Conservation (phyloP, 352 stramenopile genomes). For the Globisporangium emineosum region DNA sequence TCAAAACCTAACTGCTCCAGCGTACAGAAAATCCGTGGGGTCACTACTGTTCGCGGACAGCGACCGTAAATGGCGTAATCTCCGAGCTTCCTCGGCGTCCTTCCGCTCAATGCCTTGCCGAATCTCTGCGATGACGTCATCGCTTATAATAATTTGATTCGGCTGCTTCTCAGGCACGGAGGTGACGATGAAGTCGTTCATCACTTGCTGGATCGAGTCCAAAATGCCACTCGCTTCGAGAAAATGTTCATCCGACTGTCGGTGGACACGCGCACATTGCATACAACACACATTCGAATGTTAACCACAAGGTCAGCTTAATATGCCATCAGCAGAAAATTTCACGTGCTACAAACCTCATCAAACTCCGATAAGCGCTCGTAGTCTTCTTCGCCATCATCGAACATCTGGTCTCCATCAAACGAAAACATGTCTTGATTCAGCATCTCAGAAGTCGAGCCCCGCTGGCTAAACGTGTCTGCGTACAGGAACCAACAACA, state of each 20-base stretch:
- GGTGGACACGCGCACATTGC: not conserved
- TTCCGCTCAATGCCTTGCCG: slow-evolving; percentile 35
- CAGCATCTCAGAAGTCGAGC: slow-evolving; percentile 29
- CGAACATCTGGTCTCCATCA: slow-evolving; percentile 37
- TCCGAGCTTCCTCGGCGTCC: slow-evolving; percentile 25
- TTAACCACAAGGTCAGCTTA: not conserved
- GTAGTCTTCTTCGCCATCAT: slow-evolving; percentile 42
- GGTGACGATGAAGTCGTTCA: slow-evolving; percentile 53
- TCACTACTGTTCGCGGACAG: slow-evolving; percentile 21
- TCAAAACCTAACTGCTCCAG: not conserved
- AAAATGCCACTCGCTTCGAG: slow-evolving; percentile 73
- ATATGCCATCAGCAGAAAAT: not conserved
- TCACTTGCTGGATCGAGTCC: slow-evolving; percentile 79
- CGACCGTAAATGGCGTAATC: slow-evolving; percentile 28
- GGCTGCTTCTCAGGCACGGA: slow-evolving; percentile 27
- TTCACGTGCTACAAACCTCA: slow-evolving; percentile 30
- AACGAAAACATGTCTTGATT: slow-evolving; percentile 37
- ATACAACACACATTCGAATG: not conserved
- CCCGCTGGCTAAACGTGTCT: slow-evolving; percentile 45
- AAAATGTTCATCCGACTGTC: slow-evolving; percentile 67
- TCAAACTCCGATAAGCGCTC: slow-evolving; percentile 74
- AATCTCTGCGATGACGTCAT: slow-evolving; percentile 71
- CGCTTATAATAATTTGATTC: slow-evolving; percentile 60
- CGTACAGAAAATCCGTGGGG: slow-evolving; percentile 13
- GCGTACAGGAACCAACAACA: not conserved